Conservation (phyloP, 1,139 yeast species). For the Hansenula sp. region DNA sequence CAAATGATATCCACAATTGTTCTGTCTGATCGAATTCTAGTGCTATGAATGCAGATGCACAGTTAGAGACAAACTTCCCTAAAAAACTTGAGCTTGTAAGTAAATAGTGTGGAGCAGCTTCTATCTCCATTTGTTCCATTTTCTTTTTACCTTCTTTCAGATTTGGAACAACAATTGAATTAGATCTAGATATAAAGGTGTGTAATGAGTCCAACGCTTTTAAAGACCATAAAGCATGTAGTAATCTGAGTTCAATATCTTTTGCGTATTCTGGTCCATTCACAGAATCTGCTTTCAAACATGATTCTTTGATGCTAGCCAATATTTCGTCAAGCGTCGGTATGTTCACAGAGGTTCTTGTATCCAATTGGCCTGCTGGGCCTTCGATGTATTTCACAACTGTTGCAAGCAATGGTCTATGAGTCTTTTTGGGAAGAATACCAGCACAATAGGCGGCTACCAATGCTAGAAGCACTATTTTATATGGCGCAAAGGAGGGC, state of each 20-base stretch:
- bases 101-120: conserved; percentile 15
- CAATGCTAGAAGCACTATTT: conserved; percentile 31
- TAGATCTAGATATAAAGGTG: conserved; percentile 26
- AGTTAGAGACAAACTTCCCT: conserved; percentile 36
- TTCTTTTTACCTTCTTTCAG: conserved; percentile 14
- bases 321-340: conserved; percentile 20
- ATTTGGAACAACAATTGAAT: conserved; percentile 23
- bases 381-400: conserved; percentile 31
- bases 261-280: conserved; percentile 18
- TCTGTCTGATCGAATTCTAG: conserved; percentile 56
- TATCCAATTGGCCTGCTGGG: conserved; percentile 17
- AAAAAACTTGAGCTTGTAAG: conserved; percentile 34
- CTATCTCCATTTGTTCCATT: conserved; percentile 7
- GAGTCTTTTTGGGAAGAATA: conserved; percentile 28
- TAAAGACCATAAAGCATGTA: conserved; percentile 24
- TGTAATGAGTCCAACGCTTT: conserved; percentile 24
- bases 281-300: conserved; percentile 15
- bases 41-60: conserved; percentile 45
- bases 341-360: conserved; percentile 10
- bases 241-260: conserved; percentile 22
- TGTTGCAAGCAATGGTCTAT: conserved; percentile 31
- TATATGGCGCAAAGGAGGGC: conserved; percentile 32
- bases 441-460: conserved; percentile 35
- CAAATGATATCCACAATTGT: conserved; percentile 50
- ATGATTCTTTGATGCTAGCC: conserved; percentile 11